Base-by-base conservation (phyloP, 768 basidiomycete species). In the Nevesoporus exiguus region DNA sequence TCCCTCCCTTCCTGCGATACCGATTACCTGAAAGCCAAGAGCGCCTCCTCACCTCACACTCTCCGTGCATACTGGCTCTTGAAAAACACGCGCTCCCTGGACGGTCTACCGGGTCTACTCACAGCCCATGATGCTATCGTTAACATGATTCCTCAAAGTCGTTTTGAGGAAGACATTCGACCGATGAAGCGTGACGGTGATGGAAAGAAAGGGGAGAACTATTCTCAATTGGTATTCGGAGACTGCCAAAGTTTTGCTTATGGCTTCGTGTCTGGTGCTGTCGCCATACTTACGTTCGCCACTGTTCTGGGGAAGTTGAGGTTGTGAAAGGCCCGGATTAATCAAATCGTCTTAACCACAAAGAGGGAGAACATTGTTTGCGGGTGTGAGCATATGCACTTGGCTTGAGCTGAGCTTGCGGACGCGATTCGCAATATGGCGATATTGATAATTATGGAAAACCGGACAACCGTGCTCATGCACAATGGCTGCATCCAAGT, bases 11-110 rank as follows among this genome's bases (percentile, higher is more conserved):
- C 46, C 10, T 29, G 17, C 9, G 54, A 66, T 56, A 22, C 60
- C 19, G 48, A 62, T 39, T 30, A 43, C 15, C 47, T 36, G 24
- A 43, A 41, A 14, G 41, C 5, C 19, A 47, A 62, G 11, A 44
- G 44, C 41, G 49, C 51, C 13, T 8, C 53, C 46, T 8, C 39
- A 17, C 27, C 55, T 22, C 46, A 50, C 33, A 71, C 70, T 3
- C 71, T 85, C 56, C 77, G 72, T 59, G 64, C 65, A 9, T 85
- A 83, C 68, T 86, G 84, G 83, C 61, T 61, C 17, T 57, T 63
- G 34, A 70, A 73, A 39, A 86, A 86, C 61, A 24, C 62, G 33
- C 69, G 62, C 31, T 84, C 81, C 51, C 64, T 86, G 42, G 83
- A 85, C 59, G 84, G 83, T 10, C 71, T 87, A 17, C 77, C 80